Evolutionary conservation across 1,139 yeast genomes (phyloP).

Genomic region (Torulaspora pretoriensis): DNA sequence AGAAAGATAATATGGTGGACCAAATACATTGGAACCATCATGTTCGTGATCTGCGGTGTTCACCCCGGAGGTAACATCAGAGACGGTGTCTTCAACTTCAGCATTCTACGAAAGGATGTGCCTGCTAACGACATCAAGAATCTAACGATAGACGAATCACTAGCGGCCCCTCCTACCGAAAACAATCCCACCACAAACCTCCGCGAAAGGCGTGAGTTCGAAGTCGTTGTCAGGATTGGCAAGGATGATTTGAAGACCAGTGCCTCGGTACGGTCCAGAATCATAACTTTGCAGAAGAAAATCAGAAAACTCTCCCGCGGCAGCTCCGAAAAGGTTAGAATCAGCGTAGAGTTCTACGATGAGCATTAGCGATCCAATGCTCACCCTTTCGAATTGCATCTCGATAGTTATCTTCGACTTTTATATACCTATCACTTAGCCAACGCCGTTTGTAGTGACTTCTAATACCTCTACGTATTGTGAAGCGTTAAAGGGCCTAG

Average conservation of each 20-base stretch:
- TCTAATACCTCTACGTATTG: background rate
- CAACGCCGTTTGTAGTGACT: constrained; percentile 10
- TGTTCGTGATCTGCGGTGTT: constrained; percentile 70
- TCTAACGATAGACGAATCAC: constrained; percentile 27
- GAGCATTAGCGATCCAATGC: constrained; percentile 9
- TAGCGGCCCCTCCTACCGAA: constrained; percentile 15
- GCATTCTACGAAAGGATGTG: constrained; percentile 33
- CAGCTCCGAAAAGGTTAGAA: constrained; percentile 41
- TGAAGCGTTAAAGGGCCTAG: background rate
- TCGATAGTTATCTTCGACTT: constrained; percentile 1
- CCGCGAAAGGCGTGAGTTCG: constrained; percentile 36
- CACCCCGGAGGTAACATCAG: constrained; percentile 71
- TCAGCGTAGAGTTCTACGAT: constrained; percentile 39
- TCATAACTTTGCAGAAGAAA: constrained; percentile 48
- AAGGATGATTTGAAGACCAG: constrained; percentile 51
- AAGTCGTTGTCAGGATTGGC: constrained; percentile 46
- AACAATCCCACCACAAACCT: background rate
- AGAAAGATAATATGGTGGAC: constrained; percentile 59
- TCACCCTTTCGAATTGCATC: background rate
- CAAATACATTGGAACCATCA: constrained; percentile 57
- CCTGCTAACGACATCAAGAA: constrained; percentile 27
- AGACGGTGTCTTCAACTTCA: constrained; percentile 47
- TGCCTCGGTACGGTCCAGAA: constrained; percentile 52
- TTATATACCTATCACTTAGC: background rate
- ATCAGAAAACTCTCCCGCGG: constrained; percentile 47